phyloP scores from a whole-genome alignment of 371 early-diverging fungal genomes.

The Zychaea mexicana region DNA sequence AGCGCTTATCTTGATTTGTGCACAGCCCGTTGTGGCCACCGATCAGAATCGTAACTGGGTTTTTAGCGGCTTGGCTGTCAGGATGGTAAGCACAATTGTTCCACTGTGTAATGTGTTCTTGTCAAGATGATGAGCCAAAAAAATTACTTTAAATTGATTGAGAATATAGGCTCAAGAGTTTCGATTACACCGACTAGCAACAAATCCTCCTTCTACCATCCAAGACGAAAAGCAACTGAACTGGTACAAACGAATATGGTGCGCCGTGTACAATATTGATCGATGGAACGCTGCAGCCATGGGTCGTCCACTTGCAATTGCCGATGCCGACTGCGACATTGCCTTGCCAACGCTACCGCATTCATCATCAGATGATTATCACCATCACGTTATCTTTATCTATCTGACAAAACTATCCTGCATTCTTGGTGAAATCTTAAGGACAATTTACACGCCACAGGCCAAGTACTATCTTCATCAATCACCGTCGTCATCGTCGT shows the following conservation, averaged over 20 bases:
- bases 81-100: constrained; percentile 28
- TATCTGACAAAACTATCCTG: constrained; percentile 33
- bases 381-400: constrained; percentile 24
- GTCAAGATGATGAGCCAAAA: too few relatives aligned
- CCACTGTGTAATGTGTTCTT: neutral
- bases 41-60: constrained; percentile 34
- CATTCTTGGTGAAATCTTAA: constrained; percentile 38
- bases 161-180: constrained; percentile 44
- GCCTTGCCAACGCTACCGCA: constrained; percentile 20
- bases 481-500: too few relatives aligned
- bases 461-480: constrained; percentile 22
- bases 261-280: constrained; percentile 30
- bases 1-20: constrained; percentile 31
- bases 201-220: constrained; percentile 12
- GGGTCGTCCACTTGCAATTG: constrained; percentile 44
- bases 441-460: constrained; percentile 39
- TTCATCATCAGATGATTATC: too few relatives aligned
- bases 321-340: constrained; percentile 44
- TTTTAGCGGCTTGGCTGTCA: constrained; percentile 38
- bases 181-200: constrained; percentile 33
- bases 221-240: neutral
- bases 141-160: too few relatives aligned
- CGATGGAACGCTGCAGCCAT: constrained; percentile 45
- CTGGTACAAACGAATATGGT: constrained; percentile 34
- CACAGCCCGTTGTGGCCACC: constrained; percentile 21